These are phyloP conservation scores for Yamadazyma scolyti DNA, from an alignment of 805 yeast species.

Conservation along the genomic window DNA sequence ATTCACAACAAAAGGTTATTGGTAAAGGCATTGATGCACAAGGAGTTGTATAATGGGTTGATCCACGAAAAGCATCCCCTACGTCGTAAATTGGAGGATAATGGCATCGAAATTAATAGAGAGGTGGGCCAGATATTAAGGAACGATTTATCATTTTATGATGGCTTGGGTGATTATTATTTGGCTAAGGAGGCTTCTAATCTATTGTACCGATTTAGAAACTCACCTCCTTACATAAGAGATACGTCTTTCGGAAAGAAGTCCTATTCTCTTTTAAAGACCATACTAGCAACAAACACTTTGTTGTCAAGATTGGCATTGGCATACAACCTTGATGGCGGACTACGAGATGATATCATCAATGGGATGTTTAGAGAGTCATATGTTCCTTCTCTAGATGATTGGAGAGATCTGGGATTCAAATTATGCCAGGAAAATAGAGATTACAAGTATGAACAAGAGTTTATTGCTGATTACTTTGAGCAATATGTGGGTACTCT, in stretches of 20 bases:
- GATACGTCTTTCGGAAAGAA: slow-evolving; percentile 20
- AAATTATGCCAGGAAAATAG: slow-evolving; percentile 7
- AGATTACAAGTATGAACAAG: slow-evolving; percentile 31
- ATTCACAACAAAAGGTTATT: slow-evolving; percentile 24
- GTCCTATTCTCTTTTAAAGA: slow-evolving; percentile 23
- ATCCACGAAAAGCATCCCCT: slow-evolving; percentile 24
- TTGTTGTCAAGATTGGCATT: slow-evolving; percentile 31
- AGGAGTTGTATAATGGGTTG: slow-evolving; percentile 32
- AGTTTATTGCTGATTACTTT: slow-evolving; percentile 39
- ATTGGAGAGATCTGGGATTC: slow-evolving; percentile 13
- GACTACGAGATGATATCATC: slow-evolving; percentile 28
- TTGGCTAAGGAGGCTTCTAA: slow-evolving; percentile 34
- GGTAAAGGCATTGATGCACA: slow-evolving; percentile 34
- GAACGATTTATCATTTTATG: slow-evolving; percentile 34
- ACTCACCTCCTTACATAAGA: slow-evolving; percentile 12
- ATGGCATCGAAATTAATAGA: slow-evolving; percentile 17
- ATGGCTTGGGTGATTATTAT: slow-evolving; percentile 40
- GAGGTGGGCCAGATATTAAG: slow-evolving; percentile 20
- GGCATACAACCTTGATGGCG: slow-evolving; percentile 32
- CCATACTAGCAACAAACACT: slow-evolving; percentile 36
- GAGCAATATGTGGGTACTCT: slow-evolving; percentile 43
- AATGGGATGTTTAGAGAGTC: slow-evolving; percentile 16
- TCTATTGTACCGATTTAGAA: slow-evolving; percentile 26
- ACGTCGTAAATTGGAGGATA: slow-evolving; percentile 14
- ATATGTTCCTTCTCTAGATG: slow-evolving; percentile 23